Conservation (phyloP, 352 stramenopile species). For the Pythium angustatum region DNA sequence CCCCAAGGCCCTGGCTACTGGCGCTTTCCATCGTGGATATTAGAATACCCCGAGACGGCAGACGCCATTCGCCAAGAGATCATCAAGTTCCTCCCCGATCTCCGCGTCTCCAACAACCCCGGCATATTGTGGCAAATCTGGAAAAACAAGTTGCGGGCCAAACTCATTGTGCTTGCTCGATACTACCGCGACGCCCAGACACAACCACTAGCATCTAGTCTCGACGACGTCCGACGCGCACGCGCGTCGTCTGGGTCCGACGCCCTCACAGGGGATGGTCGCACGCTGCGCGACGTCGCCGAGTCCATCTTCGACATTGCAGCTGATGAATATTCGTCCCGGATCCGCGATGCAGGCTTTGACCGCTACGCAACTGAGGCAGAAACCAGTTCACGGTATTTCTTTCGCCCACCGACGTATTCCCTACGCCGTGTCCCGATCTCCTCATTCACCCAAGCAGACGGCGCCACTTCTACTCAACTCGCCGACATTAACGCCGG, state of each 20-base stretch:
- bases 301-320: neutral
- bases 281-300: neutral
- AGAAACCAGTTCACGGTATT: neutral
- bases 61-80: constrained; percentile 10
- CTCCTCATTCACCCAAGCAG: neutral
- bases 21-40: constrained; percentile 8
- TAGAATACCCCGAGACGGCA: constrained; percentile 14
- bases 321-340: neutral
- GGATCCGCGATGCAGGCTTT: neutral
- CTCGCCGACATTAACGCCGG: neutral
- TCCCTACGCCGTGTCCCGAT: constrained; percentile 12
- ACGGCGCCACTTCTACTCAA: neutral
- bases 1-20: constrained; percentile 12
- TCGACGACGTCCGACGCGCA: neutral
- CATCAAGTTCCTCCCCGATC: neutral
- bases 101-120: constrained; percentile 9
- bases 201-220: neutral
- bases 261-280: no score
- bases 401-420: constrained; percentile 13
- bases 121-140: constrained; percentile 20
- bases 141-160: constrained; percentile 7
- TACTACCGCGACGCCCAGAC: constrained; percentile 3
- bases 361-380: neutral
- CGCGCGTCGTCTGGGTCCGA: neutral
- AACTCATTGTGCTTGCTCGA: neutral